A percentile compares a stretch with the other conserved stretches of the same genome.
phyloP scores from a whole-genome alignment of 495 filamentous ascomycete genomes.

The Copromyces sp. region DNA sequence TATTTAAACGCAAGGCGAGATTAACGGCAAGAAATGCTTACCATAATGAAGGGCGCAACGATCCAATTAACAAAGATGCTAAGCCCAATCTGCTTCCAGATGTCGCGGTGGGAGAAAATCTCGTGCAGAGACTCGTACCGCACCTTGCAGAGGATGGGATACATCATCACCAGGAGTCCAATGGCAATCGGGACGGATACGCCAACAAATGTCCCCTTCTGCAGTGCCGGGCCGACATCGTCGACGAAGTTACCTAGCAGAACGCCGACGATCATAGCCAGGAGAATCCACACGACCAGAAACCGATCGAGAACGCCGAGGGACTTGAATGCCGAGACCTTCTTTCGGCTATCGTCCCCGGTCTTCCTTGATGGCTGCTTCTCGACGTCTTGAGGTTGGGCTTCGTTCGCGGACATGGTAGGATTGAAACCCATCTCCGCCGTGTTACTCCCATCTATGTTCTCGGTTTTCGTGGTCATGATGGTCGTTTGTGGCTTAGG shows the following conservation, averaged over 20 bases:
- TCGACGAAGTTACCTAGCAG: slow-evolving; percentile 72
- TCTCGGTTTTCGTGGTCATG: too few relatives aligned
- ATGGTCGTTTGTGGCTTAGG: too few relatives aligned
- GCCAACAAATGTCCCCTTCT: slow-evolving; percentile 60
- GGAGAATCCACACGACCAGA: slow-evolving; percentile 76
- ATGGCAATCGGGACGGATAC: slow-evolving; percentile 75
- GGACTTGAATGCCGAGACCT: slow-evolving; percentile 35
- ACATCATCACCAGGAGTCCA: slow-evolving; percentile 89
- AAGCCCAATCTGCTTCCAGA: slow-evolving; percentile 76
- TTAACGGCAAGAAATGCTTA: slow-evolving; percentile 24
- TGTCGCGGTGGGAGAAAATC: slow-evolving; percentile 45
- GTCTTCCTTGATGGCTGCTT: background rate
- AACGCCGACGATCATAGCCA: slow-evolving; percentile 74
- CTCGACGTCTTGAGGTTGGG: too few relatives aligned
- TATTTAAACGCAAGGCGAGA: background rate
- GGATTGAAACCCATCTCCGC: too few relatives aligned
- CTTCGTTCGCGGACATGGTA: too few relatives aligned
- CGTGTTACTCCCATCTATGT: too few relatives aligned
- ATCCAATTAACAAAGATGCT: slow-evolving; percentile 82
- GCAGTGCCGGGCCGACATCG: slow-evolving; percentile 47
- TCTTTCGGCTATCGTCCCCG: background rate
- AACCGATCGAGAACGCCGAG: slow-evolving; percentile 65
- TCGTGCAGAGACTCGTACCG: slow-evolving; percentile 69
- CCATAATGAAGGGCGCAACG: slow-evolving; percentile 84
- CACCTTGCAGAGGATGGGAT: slow-evolving; percentile 91